Evolutionary conservation across 2,329 filamentous ascomycete species (phyloP), one percentile per base, ranked within the genome.

Genomic region (Colletotrichum zoysiae): DNA sequence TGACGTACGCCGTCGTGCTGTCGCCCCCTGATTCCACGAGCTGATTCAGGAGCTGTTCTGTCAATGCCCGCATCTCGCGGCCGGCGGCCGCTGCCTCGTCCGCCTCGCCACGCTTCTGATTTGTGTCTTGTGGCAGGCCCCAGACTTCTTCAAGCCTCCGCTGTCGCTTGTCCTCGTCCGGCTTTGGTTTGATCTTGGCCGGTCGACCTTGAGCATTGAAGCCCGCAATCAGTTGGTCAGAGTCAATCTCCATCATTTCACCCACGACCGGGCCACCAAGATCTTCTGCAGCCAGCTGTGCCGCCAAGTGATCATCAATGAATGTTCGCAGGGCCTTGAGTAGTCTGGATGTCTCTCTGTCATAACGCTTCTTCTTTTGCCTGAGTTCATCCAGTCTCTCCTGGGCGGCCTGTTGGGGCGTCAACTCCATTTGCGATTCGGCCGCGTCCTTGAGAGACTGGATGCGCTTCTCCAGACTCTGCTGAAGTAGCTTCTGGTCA

Each of bases 231-330:
- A 91, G 81, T 74, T 87, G 88, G 56, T 92, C 87, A 11, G 87
- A 76, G 84, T 90, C 82, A 30, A 93, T 77, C 79, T 92, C 89
- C 77, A 92, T 85, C 76, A 91, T 85, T 75, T 94, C 92, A 4
- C 94, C 93, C 0, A 95, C 93, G 14, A 95, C 91, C 0, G 94
- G 94, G 0, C 94, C 94, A 9, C 94, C 94, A 1, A 95, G 86
- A 77, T 95, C 93, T 82, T 97, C 94, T 0, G 93, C 93, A 8
- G 93, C 94, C 55, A 97, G 85, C 89, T 95, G 93, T 3, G 88
- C 82, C 1, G 92, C 92, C 1, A 97, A 86, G 51, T 89, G 87
- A 55, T 89, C 83, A 73, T 93, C 89, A 69, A 95, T 91, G 77
- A 97, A 97, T 20, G 83, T 83, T 74, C 91, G 88, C 67, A 97